Percentiles rank a stretch among this genome's conserved stretches.
Evolutionary conservation across 805 yeast species (phyloP).

Genomic region (Pichia pseudocactophila): DNA sequence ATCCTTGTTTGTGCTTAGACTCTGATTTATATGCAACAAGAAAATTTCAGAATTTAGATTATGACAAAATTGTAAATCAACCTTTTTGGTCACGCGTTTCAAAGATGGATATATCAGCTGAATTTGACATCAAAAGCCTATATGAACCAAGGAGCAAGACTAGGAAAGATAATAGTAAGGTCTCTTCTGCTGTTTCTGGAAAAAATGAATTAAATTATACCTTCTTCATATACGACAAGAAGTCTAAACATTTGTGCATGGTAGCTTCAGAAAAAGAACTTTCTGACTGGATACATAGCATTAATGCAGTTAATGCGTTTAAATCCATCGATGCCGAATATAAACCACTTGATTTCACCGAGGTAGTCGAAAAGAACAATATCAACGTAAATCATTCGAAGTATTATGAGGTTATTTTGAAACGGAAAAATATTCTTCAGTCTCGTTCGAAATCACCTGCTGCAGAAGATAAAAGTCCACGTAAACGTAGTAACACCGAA

Average conservation of each 20-base stretch:
- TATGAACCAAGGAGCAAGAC: not conserved
- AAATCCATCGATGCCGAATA: conserved; percentile 24
- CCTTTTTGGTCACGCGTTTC: no score
- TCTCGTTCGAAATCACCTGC: no score
- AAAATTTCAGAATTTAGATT: conserved; percentile 17
- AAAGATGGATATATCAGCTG: not conserved
- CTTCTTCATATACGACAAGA: conserved; percentile 34
- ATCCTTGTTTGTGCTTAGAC: conserved; percentile 21
- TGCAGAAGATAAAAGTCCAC: not conserved
- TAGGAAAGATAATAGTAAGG: not conserved
- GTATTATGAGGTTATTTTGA: conserved; percentile 16
- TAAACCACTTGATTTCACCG: conserved; percentile 17
- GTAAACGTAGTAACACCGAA: conserved; percentile 5
- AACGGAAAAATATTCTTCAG: conserved; percentile 2
- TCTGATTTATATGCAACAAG: conserved; percentile 24
- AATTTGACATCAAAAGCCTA: not conserved
- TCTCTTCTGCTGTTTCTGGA: not conserved
- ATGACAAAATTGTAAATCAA: conserved; percentile 18
- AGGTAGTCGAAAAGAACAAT: conserved; percentile 15
- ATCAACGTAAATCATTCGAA: not conserved
- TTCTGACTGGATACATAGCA: conserved; percentile 49
- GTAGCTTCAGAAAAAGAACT: conserved; percentile 38
- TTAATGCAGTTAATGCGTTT: conserved; percentile 42
- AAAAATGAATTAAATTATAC: conserved; percentile 13
- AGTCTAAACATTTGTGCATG: conserved; percentile 32